These are phyloP conservation scores for Acephala macrosclerotiorum DNA, from an alignment of 2,329 filamentous ascomycete genomes.

Conservation along the genomic window DNA sequence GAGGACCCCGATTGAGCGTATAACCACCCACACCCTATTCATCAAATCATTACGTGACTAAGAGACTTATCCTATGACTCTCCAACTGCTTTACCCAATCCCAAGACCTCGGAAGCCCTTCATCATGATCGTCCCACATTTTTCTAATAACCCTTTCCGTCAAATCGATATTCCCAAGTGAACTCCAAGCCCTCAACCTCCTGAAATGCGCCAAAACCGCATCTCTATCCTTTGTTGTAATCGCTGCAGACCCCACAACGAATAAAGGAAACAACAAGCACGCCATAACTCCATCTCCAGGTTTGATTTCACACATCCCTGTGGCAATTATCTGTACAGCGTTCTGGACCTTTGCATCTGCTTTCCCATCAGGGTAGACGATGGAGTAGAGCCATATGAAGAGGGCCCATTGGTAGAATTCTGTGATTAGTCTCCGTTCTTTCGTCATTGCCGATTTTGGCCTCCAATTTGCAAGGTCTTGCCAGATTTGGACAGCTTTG, in stretches of 20 bases:
- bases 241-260: slow-evolving; percentile 30
- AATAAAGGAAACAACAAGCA: slow-evolving; percentile 37
- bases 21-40: not conserved
- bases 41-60: slow-evolving; percentile 26
- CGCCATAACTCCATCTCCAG: slow-evolving; percentile 28
- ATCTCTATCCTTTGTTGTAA: slow-evolving; percentile 23
- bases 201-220: slow-evolving; percentile 25
- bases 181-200: slow-evolving; percentile 31
- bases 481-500: slow-evolving; percentile 27
- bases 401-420: slow-evolving; percentile 31
- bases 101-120: slow-evolving; percentile 21
- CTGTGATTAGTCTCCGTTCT: slow-evolving; percentile 20
- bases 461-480: slow-evolving; percentile 32
- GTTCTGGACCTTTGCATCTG: slow-evolving; percentile 23
- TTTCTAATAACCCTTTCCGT: slow-evolving; percentile 25
- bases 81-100: slow-evolving; percentile 35
- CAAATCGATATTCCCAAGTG: slow-evolving; percentile 34
- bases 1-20: too few species aligned
- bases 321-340: slow-evolving; percentile 19
- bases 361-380: slow-evolving; percentile 23
- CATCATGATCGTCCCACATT: slow-evolving; percentile 34
- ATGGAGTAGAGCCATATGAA: slow-evolving; percentile 37
- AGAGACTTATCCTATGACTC: slow-evolving; percentile 24
- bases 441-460: slow-evolving; percentile 7
- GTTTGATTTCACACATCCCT: slow-evolving; percentile 29